Conservation (phyloP, 2,329 filamentous ascomycete species). For the Allantophomopsis cytisporea region DNA sequence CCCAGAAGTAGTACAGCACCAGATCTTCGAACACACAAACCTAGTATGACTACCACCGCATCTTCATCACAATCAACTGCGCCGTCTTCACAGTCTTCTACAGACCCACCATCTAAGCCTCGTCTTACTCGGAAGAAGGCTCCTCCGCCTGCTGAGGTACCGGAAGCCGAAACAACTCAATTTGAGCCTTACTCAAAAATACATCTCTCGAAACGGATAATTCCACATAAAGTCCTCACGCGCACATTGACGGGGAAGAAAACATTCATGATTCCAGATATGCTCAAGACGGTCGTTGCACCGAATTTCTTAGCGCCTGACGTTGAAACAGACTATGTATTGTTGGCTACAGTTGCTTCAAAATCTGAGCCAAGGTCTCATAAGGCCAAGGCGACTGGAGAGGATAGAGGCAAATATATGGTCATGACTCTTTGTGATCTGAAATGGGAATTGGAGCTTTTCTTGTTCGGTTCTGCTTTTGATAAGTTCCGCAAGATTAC, state of each 20-base stretch:
- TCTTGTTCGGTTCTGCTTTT: conserved; percentile 83
- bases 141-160: conserved; percentile 18
- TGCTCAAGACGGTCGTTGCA: conserved; percentile 68
- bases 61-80: conserved; percentile 9
- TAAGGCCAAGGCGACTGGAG: conserved; percentile 31
- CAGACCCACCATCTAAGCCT: conserved; percentile 2
- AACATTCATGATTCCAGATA: conserved; percentile 62
- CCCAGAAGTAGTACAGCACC: conserved; percentile 25
- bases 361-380: conserved; percentile 70
- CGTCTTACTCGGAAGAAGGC: conserved; percentile 9
- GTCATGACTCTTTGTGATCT: conserved; percentile 78
- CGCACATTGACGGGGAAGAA: conserved; percentile 70
- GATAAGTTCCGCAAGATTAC: conserved; percentile 89
- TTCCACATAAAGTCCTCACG: conserved; percentile 69
- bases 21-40: conserved; percentile 7
- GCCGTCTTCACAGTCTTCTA: conserved; percentile 4
- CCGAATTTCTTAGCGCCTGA: conserved; percentile 73
- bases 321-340: conserved; percentile 76
- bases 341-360: conserved; percentile 75
- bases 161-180: conserved; percentile 38
- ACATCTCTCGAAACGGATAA: conserved; percentile 69
- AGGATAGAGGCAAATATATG: conserved; percentile 73
- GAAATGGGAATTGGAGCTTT: conserved; percentile 82
- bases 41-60: conserved; percentile 3
- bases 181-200: conserved; percentile 82